Base-by-base conservation (phyloP, 305 asterid genomes). In the Plantago lanceolata region DNA sequence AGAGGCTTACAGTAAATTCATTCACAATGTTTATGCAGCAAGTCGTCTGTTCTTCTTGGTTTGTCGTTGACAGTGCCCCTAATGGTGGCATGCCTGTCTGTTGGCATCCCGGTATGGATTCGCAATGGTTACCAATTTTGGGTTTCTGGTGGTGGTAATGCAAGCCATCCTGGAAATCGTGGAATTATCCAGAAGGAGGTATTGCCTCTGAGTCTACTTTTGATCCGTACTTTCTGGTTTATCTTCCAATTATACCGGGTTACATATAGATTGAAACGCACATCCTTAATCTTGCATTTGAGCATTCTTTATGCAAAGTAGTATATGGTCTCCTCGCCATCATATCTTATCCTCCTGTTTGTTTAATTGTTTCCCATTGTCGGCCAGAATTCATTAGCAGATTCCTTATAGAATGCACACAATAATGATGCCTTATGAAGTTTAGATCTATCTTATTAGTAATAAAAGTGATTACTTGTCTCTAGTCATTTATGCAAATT, bases 51-150 rank as follows among this genome's bases (percentile, higher is more conserved):
- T 66, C 96, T 94, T 66, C 96, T 94, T 65, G 97, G 99, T 45
- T 75, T 94, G 77, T 88, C 99, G 76, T 76, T 94, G 85, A 90
- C 95, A 12, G 88, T 90, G 57, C 99, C 99, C 67, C 82, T 94
- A 61, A 90, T 94, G 96, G 96, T 94, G 72, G 97, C 94, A 67
- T 94, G 97, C 80, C 85, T 94, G 18, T 94, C 97, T 67, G 82
- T 94, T 73, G 97, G 95, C 69, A 67, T 86, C 73, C 99, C 97
- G 26, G 78, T 86, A 64, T 94, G 97, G 95, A 85, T 94, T 70
- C 95, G 78, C 76, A 94, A 90, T 74, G 96, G 96, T 50, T 85
- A 94, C 81, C 90, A 84, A 79, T 90, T 88, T 79, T 82, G 89
- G 94, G 72, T 76, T 78, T 81, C 96, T 59, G 79, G 84, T 70